Base-by-base conservation (phyloP, 192 early-diverging fungal genomes). In the Entomortierella parvispora region DNA sequence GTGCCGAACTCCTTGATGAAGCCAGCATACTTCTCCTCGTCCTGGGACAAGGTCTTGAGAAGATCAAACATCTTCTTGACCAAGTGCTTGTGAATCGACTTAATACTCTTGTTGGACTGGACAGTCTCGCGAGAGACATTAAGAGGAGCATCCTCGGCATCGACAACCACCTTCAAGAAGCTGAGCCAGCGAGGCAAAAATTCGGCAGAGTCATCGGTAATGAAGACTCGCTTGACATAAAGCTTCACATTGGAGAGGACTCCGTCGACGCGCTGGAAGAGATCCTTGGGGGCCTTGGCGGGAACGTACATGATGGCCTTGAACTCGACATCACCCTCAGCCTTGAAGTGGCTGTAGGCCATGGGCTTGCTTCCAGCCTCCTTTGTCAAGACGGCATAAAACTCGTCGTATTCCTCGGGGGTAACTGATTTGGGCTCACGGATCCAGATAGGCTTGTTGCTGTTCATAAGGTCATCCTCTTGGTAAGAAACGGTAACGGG, bases 91-190 rank as follows among this genome's bases (percentile, higher is more conserved):
- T 88, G 87, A 58, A 99, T 96, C 22, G 88, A 75, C 79, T 90
- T 90, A 54, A 99, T 88, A 25, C 89, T 76, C 26, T 86, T 87
- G 71, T 93, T 89, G 58, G 96, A 90, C 83, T 99, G 98, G 49
- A 99, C 84, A 9, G 96, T 97, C 83, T 99, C 98, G 59, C 98
- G 91, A 7, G 97, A 99, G 18, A 99, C 95, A 64, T 98, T 98
- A 50, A 99, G 83, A n/a, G 98, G 97, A 59, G 98, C 81, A 70
- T 99, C 97, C 78, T 98, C 96, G 1, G 94, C 92, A 83, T 99
- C 98, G 14, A 99, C 92, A 44, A 99, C 80, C 42, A 93, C 98
- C 82, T 92, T 91, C 69, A 99, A 62, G 83, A 99, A 99, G n/a
- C 85, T 84, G 25, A 99, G 86, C 89, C 90, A 99, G 60, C 90